phyloP scores from a whole-genome alignment of 1,284 basidiomycete genomes.

The Sparassis latifolia region DNA sequence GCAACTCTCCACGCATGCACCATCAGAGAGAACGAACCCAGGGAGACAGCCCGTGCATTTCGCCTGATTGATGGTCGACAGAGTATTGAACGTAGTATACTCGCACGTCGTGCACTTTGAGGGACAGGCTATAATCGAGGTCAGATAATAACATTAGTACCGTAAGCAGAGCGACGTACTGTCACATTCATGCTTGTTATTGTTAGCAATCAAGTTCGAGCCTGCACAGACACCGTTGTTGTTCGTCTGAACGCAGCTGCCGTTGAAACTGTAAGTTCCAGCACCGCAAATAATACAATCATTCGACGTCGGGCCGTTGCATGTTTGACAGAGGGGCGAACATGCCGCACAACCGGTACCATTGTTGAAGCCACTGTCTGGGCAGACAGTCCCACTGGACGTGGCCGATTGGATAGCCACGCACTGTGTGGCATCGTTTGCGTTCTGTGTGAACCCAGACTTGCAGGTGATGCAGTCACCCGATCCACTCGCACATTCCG shows the following conservation, averaged over 20 bases:
- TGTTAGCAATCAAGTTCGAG: conserved; percentile 68
- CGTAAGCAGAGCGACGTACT: conserved; percentile 39
- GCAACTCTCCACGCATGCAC: conserved; percentile 61
- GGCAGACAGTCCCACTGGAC: conserved; percentile 51
- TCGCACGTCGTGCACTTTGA: conserved; percentile 72
- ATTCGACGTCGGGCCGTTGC: conserved; percentile 60
- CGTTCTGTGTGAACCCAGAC: conserved; percentile 56
- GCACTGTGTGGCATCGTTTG: conserved; percentile 64
- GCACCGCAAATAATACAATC: conserved; percentile 63
- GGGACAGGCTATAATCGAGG: conserved; percentile 50
- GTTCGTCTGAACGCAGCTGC: conserved; percentile 59
- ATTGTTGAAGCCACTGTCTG: conserved; percentile 56
- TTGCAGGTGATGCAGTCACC: conserved; percentile 70
- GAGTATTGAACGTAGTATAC: conserved; percentile 62
- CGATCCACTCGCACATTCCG: conserved; percentile 55
- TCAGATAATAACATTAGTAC: background rate
- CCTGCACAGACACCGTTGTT: conserved; percentile 66
- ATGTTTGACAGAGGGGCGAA: conserved; percentile 62
- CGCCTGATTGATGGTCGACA: conserved; percentile 56
- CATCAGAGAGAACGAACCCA: conserved; percentile 64
- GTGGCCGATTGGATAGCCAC: conserved; percentile 43
- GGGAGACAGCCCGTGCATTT: conserved; percentile 74
- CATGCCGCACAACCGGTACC: conserved; percentile 53
- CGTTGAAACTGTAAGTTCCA: conserved; percentile 54
- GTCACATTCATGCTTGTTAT: conserved; percentile 73